Evolutionary conservation across 1,284 basidiomycete species (phyloP), one percentile per base, ranked within the genome.

Genomic region (Austroboletus rostrupii): DNA sequence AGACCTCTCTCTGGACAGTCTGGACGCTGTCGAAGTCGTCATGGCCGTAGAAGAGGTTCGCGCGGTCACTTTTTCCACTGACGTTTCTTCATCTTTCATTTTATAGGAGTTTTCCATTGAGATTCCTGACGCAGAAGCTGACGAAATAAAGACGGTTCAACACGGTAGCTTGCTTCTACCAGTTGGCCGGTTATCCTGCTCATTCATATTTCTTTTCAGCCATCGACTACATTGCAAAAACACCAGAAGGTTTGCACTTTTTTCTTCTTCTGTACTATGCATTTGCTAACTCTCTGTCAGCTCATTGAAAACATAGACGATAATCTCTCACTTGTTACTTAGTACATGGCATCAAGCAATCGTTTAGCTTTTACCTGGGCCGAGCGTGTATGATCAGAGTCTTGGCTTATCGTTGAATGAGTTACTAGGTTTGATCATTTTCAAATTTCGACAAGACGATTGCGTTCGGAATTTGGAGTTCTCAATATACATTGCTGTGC

Each of bases 31-130:
- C 39, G 97, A 99, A 72, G 95, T 98, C 39, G 92, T 99, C 63
- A 98, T 99, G 95, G 94, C 96, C 43, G 90, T 99, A 60, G 97
- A 99, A 75, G 96, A 99, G 85, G 96, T 92, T 69, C 40, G 74
- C 37, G 12, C 43, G 12, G 43, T 48, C 14, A 29, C 40, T 5
- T 21, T 23, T 17, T 28, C 11, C 11, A 8, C 26, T 16, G 17
- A 45, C 43, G 20, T 28, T 21, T 17, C 16, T 35, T 51, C 48
- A 48, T 45, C 43, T 21, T 43, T 14, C 20, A 39, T 23, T 43
- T 44, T 33, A 23, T 58, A 93, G 91, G 92, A 92, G 60, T 92
- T 92, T 64, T 74, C 78, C 29, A 90, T 93, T 63, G 91, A 96
- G 71, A 99, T 99, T 66, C 96, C 97, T 43, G 97, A 99, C 66